These are phyloP conservation scores for Flaveria robusta DNA, from an alignment of 129 eudicot species.

Conservation along the genomic window DNA sequence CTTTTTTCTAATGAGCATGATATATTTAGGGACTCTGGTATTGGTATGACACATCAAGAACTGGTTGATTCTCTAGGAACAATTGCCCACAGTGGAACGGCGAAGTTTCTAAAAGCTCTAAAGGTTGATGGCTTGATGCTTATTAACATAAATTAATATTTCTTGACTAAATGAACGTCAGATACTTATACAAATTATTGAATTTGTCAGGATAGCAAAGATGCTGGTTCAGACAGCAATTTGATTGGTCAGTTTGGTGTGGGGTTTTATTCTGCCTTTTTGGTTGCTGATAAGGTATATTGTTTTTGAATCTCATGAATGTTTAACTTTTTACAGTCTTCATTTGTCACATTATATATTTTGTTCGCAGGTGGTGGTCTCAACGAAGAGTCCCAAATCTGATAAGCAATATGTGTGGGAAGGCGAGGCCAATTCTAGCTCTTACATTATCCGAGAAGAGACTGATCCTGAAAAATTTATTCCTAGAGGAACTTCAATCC, in stretches of 20 bases:
- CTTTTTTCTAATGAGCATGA: background rate
- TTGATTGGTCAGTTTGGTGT: constrained; percentile 98
- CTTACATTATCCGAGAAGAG: constrained; percentile 88
- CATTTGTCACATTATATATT: constrained; percentile 15
- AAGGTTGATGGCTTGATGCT: constrained; percentile 61
- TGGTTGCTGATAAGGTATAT: constrained; percentile 79
- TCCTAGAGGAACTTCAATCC: constrained; percentile 92
- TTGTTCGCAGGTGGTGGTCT: constrained; percentile 72
- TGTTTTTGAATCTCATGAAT: background rate
- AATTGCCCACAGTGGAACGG: constrained; percentile 98
- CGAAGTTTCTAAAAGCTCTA: constrained; percentile 80
- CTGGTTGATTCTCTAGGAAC: constrained; percentile 96
- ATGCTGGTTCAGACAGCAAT: constrained; percentile 90
- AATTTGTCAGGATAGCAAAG: constrained; percentile 84
- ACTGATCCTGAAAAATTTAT: constrained; percentile 80
- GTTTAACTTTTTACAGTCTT: background rate
- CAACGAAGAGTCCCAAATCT: constrained; percentile 91
- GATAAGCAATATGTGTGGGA: constrained; percentile 97
- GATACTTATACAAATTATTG: constrained; percentile 19
- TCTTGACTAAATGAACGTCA: background rate
- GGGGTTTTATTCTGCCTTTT: constrained; percentile 92
- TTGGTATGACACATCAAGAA: constrained; percentile 95
- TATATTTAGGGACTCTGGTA: constrained; percentile 82
- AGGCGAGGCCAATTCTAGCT: constrained; percentile 94
- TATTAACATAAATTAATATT: background rate